These are phyloP conservation scores for Tardiomyces blankii DNA, from an alignment of 1,139 yeast species.

Conservation along the genomic window DNA sequence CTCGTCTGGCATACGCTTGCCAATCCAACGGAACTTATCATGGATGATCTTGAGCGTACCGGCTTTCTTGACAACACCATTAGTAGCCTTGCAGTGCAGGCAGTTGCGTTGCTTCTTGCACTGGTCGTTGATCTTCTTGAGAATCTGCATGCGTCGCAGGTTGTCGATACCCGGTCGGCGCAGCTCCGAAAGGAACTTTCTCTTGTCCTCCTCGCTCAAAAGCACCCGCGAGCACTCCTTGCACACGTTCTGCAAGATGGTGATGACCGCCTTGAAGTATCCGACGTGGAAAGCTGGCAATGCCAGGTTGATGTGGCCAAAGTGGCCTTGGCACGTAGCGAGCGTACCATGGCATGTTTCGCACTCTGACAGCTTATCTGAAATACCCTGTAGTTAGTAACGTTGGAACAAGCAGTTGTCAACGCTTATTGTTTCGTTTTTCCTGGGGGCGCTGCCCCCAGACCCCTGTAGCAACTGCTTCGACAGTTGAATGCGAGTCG, in stretches of 20 bases:
- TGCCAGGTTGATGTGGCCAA: constrained; percentile 88
- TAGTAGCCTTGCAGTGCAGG: constrained; percentile 71
- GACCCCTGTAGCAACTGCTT: too few relatives aligned
- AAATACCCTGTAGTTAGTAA: constrained; percentile 46
- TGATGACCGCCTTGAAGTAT: constrained; percentile 83
- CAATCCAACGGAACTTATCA: constrained; percentile 92
- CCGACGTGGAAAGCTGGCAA: constrained; percentile 97
- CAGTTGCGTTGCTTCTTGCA: constrained; percentile 94
- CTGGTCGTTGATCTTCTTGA: constrained; percentile 77
- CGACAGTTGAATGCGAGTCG: too few relatives aligned
- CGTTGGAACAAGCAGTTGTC: too few relatives aligned
- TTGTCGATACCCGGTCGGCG: constrained; percentile 87
- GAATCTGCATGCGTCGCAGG: constrained; percentile 77
- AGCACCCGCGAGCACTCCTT: constrained; percentile 77
- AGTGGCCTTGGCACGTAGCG: constrained; percentile 97
- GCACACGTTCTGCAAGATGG: constrained; percentile 84
- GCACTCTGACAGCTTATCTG: constrained; percentile 77
- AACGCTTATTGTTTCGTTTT: too few relatives aligned
- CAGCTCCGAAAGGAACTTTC: constrained; percentile 61
- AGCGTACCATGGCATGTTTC: constrained; percentile 84
- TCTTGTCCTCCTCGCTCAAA: constrained; percentile 59
- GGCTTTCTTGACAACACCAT: constrained; percentile 96
- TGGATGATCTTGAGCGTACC: constrained; percentile 94
- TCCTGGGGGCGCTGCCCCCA: too few relatives aligned
- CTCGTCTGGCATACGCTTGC: constrained; percentile 81